Percentiles rank a stretch among this genome's conserved stretches.
These are phyloP conservation scores for Metahyphopichia silvanorum DNA, from an alignment of 805 yeast species.

Conservation along the genomic window DNA sequence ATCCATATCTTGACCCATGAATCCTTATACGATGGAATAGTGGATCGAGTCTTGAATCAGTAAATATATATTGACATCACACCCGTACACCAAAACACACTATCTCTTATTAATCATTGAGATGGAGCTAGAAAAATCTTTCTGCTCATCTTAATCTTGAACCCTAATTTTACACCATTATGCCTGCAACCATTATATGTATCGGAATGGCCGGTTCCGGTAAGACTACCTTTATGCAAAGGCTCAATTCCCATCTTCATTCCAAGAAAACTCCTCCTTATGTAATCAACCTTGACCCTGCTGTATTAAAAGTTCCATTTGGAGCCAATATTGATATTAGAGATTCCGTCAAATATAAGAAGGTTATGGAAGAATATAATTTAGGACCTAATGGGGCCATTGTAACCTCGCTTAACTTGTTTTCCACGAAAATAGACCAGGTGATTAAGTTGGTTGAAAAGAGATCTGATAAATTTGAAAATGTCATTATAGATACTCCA, in stretches of 20 bases:
- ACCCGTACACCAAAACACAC: too few species aligned
- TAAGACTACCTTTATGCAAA: constrained; percentile 95
- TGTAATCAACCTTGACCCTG: constrained; percentile 93
- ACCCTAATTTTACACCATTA: too few species aligned
- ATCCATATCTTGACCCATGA: constrained; percentile 58
- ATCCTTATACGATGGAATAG: constrained; percentile 55
- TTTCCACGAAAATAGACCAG: constrained; percentile 94
- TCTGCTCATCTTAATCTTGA: too few species aligned
- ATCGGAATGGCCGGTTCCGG: constrained; percentile 69
- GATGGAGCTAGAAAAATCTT: too few species aligned
- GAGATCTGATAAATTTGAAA: constrained; percentile 51
- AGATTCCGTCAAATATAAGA: constrained; percentile 91
- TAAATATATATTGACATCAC: too few species aligned
- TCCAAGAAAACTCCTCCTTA: constrained; percentile 73
- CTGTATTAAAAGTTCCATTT: constrained; percentile 89
- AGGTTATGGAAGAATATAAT: constrained; percentile 94
- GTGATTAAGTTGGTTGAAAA: constrained; percentile 84
- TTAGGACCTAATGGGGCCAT: constrained; percentile 98
- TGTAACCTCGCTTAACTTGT: constrained; percentile 88
- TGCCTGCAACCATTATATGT: constrained; percentile 42
- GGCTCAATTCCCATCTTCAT: constrained; percentile 87
- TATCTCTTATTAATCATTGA: too few species aligned
- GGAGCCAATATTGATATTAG: constrained; percentile 94
- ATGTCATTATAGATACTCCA: constrained; percentile 93
- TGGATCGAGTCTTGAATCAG: constrained; percentile 44